phyloP scores from a whole-genome alignment of 2,329 filamentous ascomycete species.

The Epichloe hybrida region DNA sequence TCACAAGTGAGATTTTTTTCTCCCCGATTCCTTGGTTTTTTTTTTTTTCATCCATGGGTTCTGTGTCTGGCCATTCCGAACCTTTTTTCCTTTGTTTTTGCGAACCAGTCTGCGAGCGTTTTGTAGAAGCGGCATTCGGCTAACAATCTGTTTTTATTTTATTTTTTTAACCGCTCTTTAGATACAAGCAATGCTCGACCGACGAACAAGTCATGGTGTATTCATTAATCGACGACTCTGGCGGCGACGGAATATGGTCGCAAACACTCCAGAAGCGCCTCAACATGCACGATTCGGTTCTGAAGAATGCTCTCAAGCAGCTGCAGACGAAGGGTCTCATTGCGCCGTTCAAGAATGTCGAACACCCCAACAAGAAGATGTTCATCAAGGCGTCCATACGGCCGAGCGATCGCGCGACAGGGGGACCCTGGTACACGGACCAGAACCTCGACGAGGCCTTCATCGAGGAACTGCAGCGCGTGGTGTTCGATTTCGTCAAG shows the following conservation, averaged over 20 bases:
- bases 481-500: conserved; percentile 63
- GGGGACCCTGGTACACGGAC: conserved; percentile 89
- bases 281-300: conserved; percentile 69
- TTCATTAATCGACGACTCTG: conserved; percentile 74
- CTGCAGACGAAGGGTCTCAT: conserved; percentile 74
- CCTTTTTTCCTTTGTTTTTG: no score
- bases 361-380: conserved; percentile 84
- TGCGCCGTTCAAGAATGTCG: conserved; percentile 80
- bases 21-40: no score
- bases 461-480: conserved; percentile 60
- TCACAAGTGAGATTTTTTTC: conserved; percentile 34
- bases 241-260: conserved; percentile 79
- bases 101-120: no score
- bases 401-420: conserved; percentile 80
- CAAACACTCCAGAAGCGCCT: conserved; percentile 69
- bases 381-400: conserved; percentile 81
- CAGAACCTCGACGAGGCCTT: conserved; percentile 81
- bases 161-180: conserved; percentile 13
- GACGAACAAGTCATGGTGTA: conserved; percentile 79
- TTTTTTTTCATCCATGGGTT: no score
- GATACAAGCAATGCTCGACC: conserved; percentile 45
- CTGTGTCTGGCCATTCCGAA: no score
- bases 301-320: conserved; percentile 71
- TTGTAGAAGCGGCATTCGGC: neutral
- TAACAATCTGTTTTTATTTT: neutral